Conservation (phyloP, 345 rosid genomes). For the Erysimum cheiranthoides region DNA sequence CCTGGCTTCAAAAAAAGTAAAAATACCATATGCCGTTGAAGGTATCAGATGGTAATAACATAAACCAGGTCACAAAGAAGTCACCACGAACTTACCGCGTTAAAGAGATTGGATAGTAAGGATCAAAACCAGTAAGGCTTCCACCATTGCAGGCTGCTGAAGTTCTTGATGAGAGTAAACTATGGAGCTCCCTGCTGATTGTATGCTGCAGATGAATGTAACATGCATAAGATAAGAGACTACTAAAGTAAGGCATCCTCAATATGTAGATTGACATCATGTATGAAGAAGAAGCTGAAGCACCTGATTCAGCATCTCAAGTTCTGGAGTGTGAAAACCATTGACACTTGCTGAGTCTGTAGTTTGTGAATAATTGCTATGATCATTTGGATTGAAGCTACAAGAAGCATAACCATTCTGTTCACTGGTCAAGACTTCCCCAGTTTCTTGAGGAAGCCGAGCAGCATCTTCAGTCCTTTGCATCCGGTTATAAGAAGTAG, state of each 20-base stretch:
- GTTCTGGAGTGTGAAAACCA: slow-evolving; percentile 70
- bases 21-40: slow-evolving; percentile 12
- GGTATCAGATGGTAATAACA: slow-evolving; percentile 28
- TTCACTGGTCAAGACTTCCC: slow-evolving; percentile 52
- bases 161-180: slow-evolving; percentile 56
- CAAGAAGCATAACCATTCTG: slow-evolving; percentile 64
- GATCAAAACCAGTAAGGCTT: slow-evolving; percentile 51
- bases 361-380: slow-evolving; percentile 58
- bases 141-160: slow-evolving; percentile 54
- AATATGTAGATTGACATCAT: slow-evolving; percentile 12
- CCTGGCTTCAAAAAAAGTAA: slow-evolving; percentile 42
- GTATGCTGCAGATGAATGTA: slow-evolving; percentile 56
- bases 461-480: slow-evolving; percentile 57
- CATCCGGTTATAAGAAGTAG: slow-evolving; percentile 57
- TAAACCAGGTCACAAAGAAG: slow-evolving; percentile 31
- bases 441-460: slow-evolving; percentile 56
- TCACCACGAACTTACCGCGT: slow-evolving; percentile 53
- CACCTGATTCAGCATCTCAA: slow-evolving; percentile 94
- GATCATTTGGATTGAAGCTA: slow-evolving; percentile 52
- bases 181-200: slow-evolving; percentile 64
- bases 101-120: slow-evolving; percentile 53
- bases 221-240: slow-evolving; percentile 39
- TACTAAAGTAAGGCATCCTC: slow-evolving; percentile 13
- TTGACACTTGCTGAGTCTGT: slow-evolving; percentile 68
- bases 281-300: slow-evolving; percentile 35